These are phyloP conservation scores for Zanthoxylum bungeanum DNA, from an alignment of 345 rosid genomes.

Conservation along the genomic window DNA sequence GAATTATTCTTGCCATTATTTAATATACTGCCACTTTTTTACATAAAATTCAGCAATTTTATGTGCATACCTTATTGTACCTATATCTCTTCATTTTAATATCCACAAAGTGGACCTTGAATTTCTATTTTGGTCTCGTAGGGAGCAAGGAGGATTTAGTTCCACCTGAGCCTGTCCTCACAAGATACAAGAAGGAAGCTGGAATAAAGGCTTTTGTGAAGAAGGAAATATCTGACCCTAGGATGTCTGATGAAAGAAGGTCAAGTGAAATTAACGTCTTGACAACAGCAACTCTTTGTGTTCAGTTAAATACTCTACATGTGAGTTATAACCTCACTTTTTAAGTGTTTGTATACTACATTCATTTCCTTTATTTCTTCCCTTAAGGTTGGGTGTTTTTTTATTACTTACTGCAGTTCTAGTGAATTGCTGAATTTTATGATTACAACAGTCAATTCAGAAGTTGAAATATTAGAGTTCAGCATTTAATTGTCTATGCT, in stretches of 20 bases:
- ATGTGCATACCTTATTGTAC: neutral
- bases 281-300: conserved; percentile 71
- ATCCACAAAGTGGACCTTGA: conserved; percentile 8
- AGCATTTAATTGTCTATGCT: neutral
- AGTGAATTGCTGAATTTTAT: conserved; percentile 2
- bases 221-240: conserved; percentile 89
- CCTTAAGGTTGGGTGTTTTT: neutral
- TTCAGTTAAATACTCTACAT: conserved; percentile 85
- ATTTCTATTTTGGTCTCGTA: conserved; percentile 34
- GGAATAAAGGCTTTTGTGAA: conserved; percentile 91
- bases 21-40: too few species aligned
- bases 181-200: conserved; percentile 83
- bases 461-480: conserved; percentile 7
- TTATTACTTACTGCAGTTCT: neutral
- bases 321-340: conserved; percentile 47
- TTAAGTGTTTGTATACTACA: neutral
- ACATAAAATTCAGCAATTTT: too few species aligned
- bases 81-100: neutral
- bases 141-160: conserved; percentile 87
- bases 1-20: too few species aligned
- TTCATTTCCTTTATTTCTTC: neutral
- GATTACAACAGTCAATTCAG: neutral
- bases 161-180: conserved; percentile 93
- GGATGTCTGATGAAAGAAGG: conserved; percentile 68
- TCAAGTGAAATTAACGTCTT: conserved; percentile 57